Conservation (phyloP, 331 rosid genomes). For the Malus hybrid region DNA sequence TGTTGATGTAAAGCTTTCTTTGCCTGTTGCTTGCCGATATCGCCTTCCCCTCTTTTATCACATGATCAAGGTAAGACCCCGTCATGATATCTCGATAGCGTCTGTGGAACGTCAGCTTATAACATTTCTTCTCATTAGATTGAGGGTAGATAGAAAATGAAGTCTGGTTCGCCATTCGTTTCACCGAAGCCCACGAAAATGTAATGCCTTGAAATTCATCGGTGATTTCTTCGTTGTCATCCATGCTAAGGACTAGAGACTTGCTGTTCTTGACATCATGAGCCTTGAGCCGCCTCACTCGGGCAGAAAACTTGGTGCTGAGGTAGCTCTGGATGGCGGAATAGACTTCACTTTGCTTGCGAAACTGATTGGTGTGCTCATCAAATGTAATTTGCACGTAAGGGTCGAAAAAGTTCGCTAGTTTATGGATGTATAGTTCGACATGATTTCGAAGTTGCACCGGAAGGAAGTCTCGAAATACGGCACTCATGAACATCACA, state of each 20-base stretch:
- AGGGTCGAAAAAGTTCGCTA: slow-evolving; percentile 16
- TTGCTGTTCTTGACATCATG: neutral
- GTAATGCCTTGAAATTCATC: neutral
- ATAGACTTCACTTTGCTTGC: slow-evolving; percentile 34
- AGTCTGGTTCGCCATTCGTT: neutral
- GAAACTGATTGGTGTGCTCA: slow-evolving; percentile 30
- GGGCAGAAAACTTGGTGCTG: slow-evolving; percentile 10
- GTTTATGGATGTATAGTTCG: slow-evolving; percentile 3
- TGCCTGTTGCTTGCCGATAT: neutral
- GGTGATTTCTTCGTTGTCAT: neutral
- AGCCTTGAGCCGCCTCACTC: neutral
- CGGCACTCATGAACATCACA: slow-evolving; percentile 22
- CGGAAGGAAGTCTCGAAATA: slow-evolving; percentile 30
- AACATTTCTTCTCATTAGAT: neutral
- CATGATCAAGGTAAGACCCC: neutral
- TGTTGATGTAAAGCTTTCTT: neutral
- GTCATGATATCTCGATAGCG: neutral
- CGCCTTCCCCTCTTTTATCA: neutral
- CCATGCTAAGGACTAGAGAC: neutral
- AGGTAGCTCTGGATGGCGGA: slow-evolving; percentile 34
- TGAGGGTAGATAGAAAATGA: neutral
- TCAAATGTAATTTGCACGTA: slow-evolving; percentile 38
- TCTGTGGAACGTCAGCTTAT: neutral
- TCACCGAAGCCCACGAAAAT: neutral
- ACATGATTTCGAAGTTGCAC: neutral